These are phyloP conservation scores for Hypoxylon sp. DNA, from an alignment of 2,329 filamentous ascomycete genomes.

Conservation along the genomic window DNA sequence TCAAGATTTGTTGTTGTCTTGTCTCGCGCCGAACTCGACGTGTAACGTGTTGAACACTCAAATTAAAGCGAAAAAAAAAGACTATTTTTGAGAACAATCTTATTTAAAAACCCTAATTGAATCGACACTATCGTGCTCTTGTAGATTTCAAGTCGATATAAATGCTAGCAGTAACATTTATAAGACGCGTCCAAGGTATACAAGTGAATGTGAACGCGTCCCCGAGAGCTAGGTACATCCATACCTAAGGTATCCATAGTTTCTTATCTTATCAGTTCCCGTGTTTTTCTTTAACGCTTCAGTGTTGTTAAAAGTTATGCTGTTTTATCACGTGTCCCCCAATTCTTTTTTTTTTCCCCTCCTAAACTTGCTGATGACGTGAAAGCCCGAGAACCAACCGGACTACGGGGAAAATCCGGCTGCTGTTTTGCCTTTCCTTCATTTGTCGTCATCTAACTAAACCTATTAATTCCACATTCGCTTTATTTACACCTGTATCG, in stretches of 20 bases:
- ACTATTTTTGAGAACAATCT: not conserved
- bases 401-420: constrained; percentile 11
- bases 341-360: not conserved
- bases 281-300: constrained; percentile 2
- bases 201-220: constrained; percentile 37
- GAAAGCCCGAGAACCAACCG: constrained; percentile 27
- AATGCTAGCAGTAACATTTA: constrained; percentile 15
- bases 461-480: not conserved
- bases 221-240: not conserved
- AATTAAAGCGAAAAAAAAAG: constrained; percentile 11
- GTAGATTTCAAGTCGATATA: constrained; percentile 16
- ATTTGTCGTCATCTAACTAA: constrained; percentile 10
- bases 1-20: constrained; percentile 15
- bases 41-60: constrained; percentile 1
- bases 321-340: constrained; percentile 12
- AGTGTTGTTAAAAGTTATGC: not conserved
- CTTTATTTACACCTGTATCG: constrained; percentile 4
- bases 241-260: not conserved
- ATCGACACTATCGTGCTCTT: not conserved
- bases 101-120: constrained; percentile 20
- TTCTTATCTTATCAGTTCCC: constrained; percentile 40
- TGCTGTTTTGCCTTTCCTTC: constrained; percentile 15
- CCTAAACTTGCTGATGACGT: constrained; percentile 37
- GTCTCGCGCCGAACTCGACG: constrained; percentile 3
- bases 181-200: constrained; percentile 33